Base-by-base conservation (phyloP, 148 eudicot species). In the Mesembryanthemum crystallinum region DNA sequence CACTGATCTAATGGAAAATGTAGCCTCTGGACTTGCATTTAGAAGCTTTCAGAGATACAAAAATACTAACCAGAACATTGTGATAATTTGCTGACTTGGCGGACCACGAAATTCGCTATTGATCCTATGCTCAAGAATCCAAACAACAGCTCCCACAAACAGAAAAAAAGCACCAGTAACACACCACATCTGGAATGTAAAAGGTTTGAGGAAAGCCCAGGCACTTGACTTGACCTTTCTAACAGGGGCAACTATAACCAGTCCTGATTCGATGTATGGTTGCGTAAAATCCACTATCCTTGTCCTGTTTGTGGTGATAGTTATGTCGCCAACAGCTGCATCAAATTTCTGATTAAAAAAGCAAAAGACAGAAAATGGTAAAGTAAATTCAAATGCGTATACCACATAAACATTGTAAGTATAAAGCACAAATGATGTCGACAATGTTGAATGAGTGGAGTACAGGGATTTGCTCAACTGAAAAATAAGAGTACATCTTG, bases 291-390 rank as follows among this genome's bases (percentile, higher is more conserved):
- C 97, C 68, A 89, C 97, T n/a, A 89, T 73, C 82, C 81, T 91
- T 42, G 97, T 91, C 80, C 97, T 88, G 77, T 88, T 89, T 39
- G 89, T 91, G 29, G 76, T 75, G 51, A 91, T 91, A 54, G 91
- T 80, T 74, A 91, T 80, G 79, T 91, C 97, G 69, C 97, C 97
- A 24, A 91, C 93, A 21, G 91, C 97, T 74, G 97, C 97, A 86
- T 91, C 97, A 64, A 82, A 88, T 77, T 78, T 84, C 97, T 91
- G 90, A 54, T 67, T 10, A 73, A 75, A 35, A 30, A 68, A 51
- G n/a, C 14, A 71, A n/a, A 79, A 66, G 37, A 21, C 58, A 62
- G 33, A 68, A 24, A 71, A 66, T n/a, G 49, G 37, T 63, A 59
- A 14, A 28, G 47, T 79, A 30, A 54, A 73, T 32, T 27, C 27